These are phyloP conservation scores for Albophoma yamanashiensis DNA, from an alignment of 2,329 filamentous ascomycete genomes.

Conservation along the genomic window DNA sequence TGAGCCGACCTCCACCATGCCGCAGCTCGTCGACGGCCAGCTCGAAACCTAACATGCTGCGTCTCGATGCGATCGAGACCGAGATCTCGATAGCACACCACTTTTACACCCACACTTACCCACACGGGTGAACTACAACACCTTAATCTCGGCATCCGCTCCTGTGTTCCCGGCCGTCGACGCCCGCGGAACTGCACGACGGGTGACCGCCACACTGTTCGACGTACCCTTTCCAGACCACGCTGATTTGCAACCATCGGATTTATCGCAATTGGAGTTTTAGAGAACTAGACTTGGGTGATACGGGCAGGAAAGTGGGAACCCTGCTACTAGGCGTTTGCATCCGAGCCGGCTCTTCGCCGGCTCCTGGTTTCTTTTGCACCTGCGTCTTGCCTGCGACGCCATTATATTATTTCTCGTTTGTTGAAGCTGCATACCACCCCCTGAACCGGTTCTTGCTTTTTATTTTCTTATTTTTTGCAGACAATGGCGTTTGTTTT, in stretches of 20 bases:
- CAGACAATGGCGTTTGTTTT: constrained; percentile 1
- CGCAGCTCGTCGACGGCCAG: neutral
- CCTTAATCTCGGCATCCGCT: neutral
- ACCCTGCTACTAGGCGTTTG: constrained; percentile 7
- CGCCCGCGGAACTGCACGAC: neutral
- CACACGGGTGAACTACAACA: neutral
- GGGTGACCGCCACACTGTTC: neutral
- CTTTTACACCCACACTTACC: neutral
- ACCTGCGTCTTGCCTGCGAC: neutral
- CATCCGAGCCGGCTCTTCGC: constrained; percentile 2
- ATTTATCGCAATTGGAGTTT: constrained; percentile 5
- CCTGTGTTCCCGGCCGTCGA: neutral
- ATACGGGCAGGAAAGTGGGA: neutral
- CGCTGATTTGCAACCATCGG: neutral
- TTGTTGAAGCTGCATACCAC: neutral
- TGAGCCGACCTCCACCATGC: constrained; percentile 4
- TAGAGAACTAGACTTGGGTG: constrained; percentile 1
- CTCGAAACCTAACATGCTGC: neutral
- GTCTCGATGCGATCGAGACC: neutral
- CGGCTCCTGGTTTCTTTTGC: neutral
- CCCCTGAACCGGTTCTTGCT: neutral
- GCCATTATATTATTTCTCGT: neutral
- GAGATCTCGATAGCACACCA: neutral
- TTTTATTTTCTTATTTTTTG: neutral
- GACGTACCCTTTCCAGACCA: neutral